Percentiles rank a stretch among this genome's conserved stretches.
These are phyloP conservation scores for Sophora flavescens DNA, from an alignment of 306 rosid species.

Conservation along the genomic window DNA sequence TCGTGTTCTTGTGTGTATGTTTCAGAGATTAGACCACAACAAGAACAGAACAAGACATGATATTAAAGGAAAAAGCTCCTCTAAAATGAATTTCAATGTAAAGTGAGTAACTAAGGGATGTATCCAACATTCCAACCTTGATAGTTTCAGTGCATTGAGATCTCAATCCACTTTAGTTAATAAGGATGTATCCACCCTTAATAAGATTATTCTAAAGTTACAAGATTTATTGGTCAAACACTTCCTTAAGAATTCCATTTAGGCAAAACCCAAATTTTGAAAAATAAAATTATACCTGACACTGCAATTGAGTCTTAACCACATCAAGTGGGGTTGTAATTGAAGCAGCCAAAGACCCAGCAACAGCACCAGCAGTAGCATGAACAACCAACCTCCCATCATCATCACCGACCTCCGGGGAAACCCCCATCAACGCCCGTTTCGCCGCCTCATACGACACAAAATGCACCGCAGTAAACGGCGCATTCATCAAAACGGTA, in stretches of 20 bases:
- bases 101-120: no score
- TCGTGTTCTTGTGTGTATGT: no score
- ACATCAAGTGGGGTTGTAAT: constrained; percentile 88
- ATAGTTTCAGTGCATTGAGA: no score
- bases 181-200: no score
- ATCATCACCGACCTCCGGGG: constrained; percentile 56
- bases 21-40: no score
- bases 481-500: constrained; percentile 84
- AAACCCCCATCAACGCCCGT: constrained; percentile 59
- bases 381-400: constrained; percentile 72
- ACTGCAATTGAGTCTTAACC: constrained; percentile 82
- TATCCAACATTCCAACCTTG: no score
- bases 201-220: no score
- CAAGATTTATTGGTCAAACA: no score
- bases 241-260: neutral
- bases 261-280: neutral
- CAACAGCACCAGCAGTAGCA: constrained; percentile 85
- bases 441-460: constrained; percentile 71
- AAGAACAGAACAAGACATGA: neutral
- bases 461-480: constrained; percentile 79
- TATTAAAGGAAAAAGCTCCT: no score
- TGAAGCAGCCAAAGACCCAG: constrained; percentile 75
- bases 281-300: constrained; percentile 61
- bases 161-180: no score
- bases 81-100: no score